Conservation (phyloP, 1,139 yeast genomes). For the Candida pseudoviswanathii region DNA sequence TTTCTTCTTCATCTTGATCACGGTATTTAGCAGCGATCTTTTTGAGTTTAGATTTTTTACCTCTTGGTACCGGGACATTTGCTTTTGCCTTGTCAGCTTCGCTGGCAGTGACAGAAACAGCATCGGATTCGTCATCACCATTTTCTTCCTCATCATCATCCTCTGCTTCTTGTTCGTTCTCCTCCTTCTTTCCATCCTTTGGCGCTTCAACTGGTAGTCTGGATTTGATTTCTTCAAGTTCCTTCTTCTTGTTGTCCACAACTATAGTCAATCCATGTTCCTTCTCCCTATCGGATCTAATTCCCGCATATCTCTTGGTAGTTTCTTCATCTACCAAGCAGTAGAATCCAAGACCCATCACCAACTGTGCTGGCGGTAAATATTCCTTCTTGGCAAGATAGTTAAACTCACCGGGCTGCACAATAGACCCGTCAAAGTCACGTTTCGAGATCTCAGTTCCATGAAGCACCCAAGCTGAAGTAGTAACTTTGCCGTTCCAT, state of each 20-base stretch:
- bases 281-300: conserved; percentile 40
- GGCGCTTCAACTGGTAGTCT: conserved; percentile 16
- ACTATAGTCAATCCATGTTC: conserved; percentile 50
- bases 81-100: conserved; percentile 15
- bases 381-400: conserved; percentile 58
- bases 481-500: conserved; percentile 82
- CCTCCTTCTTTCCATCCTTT: conserved; percentile 5
- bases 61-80: conserved; percentile 56
- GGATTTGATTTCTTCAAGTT: conserved; percentile 24
- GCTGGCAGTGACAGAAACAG: conserved; percentile 15
- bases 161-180: conserved; percentile 7
- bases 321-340: conserved; percentile 69
- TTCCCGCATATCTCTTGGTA: conserved; percentile 39
- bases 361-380: conserved; percentile 81
- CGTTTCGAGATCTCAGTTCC: conserved; percentile 69
- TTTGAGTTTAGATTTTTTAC: conserved; percentile 81
- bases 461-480: conserved; percentile 82
- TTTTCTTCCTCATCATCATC: conserved; percentile 3
- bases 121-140: conserved; percentile 1
- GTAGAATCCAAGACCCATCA: conserved; percentile 85
- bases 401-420: conserved; percentile 66
- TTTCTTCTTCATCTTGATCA: conserved; percentile 91
- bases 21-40: conserved; percentile 83
- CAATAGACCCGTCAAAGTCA: conserved; percentile 63
- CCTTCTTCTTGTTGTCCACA: conserved; percentile 38